Percentiles rank a stretch among this genome's conserved stretches.
Evolutionary conservation across 139 green algal species (phyloP).

Genomic region (Coelastrella sp.): DNA sequence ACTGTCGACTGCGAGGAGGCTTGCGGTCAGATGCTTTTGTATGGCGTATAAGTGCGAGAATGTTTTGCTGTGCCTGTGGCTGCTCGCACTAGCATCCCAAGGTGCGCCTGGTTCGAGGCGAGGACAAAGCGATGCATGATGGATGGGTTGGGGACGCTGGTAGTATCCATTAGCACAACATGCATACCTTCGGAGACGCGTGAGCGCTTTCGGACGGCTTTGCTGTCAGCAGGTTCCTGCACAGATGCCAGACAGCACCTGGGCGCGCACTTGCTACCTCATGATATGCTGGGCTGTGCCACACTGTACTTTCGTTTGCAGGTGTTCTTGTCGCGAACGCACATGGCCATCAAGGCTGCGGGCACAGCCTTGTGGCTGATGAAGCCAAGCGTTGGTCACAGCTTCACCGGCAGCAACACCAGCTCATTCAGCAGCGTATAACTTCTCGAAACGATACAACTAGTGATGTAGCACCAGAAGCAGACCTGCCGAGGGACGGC

Average conservation of each 20-base stretch:
- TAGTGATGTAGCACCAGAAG: neutral
- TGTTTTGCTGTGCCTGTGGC: neutral
- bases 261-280: too few species aligned
- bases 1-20: too few species aligned
- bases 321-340: neutral
- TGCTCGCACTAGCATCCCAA: neutral
- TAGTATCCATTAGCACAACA: neutral
- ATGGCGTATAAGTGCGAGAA: neutral
- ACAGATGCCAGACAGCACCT: too few species aligned
- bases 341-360: conserved; percentile 36
- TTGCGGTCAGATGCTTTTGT: neutral
- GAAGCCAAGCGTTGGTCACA: conserved; percentile 33
- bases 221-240: too few species aligned
- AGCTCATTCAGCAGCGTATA: neutral
- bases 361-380: conserved; percentile 41
- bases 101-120: neutral
- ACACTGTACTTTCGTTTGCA: neutral
- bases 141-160: neutral
- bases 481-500: neutral
- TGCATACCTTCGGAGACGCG: neutral
- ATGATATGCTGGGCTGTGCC: too few species aligned
- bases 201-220: neutral
- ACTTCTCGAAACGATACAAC: neutral
- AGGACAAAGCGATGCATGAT: neutral
- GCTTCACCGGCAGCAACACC: conserved; percentile 34